Conservation (phyloP, 495 filamentous ascomycete genomes). For the Cetradonia linearis region DNA sequence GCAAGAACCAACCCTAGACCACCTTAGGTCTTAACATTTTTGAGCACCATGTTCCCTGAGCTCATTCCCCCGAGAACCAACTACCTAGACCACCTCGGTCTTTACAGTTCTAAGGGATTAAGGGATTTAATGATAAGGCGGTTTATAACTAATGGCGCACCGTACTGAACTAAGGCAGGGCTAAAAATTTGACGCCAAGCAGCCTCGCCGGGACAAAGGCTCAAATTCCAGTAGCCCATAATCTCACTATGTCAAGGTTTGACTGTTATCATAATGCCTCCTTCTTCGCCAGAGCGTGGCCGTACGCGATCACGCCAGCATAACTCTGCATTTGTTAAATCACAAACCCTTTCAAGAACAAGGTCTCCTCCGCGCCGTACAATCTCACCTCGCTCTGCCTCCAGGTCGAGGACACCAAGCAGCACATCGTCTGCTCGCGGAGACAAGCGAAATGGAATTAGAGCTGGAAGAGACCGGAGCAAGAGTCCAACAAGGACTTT, state of each 20-base stretch:
- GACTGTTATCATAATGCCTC: slow-evolving; percentile 17
- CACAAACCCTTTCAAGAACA: slow-evolving; percentile 26
- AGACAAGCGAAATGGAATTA: slow-evolving; percentile 32
- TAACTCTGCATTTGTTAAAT: slow-evolving; percentile 23
- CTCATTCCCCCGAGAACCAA: too few species aligned
- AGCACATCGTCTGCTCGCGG: slow-evolving; percentile 31
- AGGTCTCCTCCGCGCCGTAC: slow-evolving; percentile 36
- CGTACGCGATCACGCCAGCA: slow-evolving; percentile 28
- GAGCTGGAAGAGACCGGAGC: slow-evolving; percentile 34
- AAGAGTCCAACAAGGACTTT: slow-evolving; percentile 35
- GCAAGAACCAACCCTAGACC: too few species aligned
- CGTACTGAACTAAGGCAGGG: too few species aligned
- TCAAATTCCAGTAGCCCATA: not conserved
- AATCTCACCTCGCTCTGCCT: slow-evolving; percentile 39
- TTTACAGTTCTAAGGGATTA: too few species aligned
- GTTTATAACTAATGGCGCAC: too few species aligned
- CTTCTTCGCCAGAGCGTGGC: slow-evolving; percentile 26
- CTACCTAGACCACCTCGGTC: too few species aligned
- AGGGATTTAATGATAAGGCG: too few species aligned
- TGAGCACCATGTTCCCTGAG: too few species aligned
- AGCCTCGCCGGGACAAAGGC: too few species aligned
- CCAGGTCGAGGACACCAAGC: slow-evolving; percentile 30
- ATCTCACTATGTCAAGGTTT: not conserved
- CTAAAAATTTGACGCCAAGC: not conserved
- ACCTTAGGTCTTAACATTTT: too few species aligned